Conservation (phyloP, 2,329 filamentous ascomycete species). For the Paradendryphiella salina region DNA sequence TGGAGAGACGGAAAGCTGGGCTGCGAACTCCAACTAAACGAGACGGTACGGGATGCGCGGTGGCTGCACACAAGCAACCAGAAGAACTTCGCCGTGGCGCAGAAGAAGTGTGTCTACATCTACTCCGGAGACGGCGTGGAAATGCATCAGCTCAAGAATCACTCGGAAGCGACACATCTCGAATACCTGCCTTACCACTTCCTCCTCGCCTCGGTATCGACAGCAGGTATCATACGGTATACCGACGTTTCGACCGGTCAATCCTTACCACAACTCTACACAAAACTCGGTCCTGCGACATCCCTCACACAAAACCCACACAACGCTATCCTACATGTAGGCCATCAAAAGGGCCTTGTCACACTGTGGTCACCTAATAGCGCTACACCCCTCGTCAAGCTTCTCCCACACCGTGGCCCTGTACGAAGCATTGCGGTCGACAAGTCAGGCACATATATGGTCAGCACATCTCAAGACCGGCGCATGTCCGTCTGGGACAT, state of each 20-base stretch:
- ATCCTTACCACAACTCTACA: conserved; percentile 81
- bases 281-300: conserved; percentile 79
- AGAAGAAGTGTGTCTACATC: conserved; percentile 96
- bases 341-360: conserved; percentile 93
- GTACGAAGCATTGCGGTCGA: conserved; percentile 85
- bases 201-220: conserved; percentile 82
- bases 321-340: conserved; percentile 89
- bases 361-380: conserved; percentile 96
- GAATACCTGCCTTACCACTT: conserved; percentile 98
- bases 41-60: conserved; percentile 85
- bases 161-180: conserved; percentile 88
- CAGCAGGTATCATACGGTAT: conserved; percentile 81
- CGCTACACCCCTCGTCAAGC: conserved; percentile 82
- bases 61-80: conserved; percentile 84
- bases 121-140: conserved; percentile 92
- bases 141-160: conserved; percentile 86
- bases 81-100: conserved; percentile 90
- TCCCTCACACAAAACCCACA: conserved; percentile 85
- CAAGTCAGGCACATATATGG: conserved; percentile 92
- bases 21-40: conserved; percentile 86
- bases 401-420: conserved; percentile 85
- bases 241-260: conserved; percentile 94
- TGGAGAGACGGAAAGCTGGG: conserved; percentile 91
- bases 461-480: conserved; percentile 84
- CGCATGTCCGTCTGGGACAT: conserved; percentile 97